Conservation (phyloP, 2,329 filamentous ascomycete species). For the Sordariomycetes sp. region DNA sequence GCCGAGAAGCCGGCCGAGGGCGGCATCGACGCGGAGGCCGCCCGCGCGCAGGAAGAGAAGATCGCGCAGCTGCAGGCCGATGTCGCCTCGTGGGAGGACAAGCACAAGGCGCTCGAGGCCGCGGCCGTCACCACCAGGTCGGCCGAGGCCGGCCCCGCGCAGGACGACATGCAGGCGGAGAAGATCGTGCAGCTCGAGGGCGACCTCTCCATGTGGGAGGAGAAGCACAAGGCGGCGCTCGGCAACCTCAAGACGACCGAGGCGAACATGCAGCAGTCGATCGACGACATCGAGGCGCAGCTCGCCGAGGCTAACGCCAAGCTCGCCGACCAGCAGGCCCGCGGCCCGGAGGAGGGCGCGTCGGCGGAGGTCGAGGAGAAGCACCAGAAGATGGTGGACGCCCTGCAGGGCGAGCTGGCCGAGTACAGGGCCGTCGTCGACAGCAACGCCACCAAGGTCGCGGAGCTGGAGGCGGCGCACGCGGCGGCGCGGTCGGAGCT, state of each 20-base stretch:
- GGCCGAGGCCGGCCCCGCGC: conserved; percentile 25
- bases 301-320: conserved; percentile 42
- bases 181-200: conserved; percentile 54
- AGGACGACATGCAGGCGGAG: conserved; percentile 51
- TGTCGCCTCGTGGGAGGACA: conserved; percentile 62
- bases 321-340: conserved; percentile 29
- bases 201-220: conserved; percentile 66
- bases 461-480: conserved; percentile 65
- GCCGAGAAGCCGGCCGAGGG: conserved; percentile 4
- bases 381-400: conserved; percentile 48
- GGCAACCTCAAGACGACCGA: conserved; percentile 64
- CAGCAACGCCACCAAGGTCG: conserved; percentile 57
- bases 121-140: conserved; percentile 49
- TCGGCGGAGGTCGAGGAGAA: conserved; percentile 34
- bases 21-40: conserved; percentile 18
- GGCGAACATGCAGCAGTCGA: conserved; percentile 58
- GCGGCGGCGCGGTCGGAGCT: conserved; percentile 55
- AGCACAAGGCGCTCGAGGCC: conserved; percentile 61
- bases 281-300: conserved; percentile 60
- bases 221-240: conserved; percentile 62
- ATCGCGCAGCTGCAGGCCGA: conserved; percentile 61
- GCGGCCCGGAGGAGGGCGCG: conserved; percentile 29
- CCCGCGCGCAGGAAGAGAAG: conserved; percentile 37
- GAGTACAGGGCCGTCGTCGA: conserved; percentile 69
- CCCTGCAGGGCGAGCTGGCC: conserved; percentile 64